These are phyloP conservation scores for Crithidia brevicula DNA, from an alignment of 208 protist genomes.

Conservation along the genomic window DNA sequence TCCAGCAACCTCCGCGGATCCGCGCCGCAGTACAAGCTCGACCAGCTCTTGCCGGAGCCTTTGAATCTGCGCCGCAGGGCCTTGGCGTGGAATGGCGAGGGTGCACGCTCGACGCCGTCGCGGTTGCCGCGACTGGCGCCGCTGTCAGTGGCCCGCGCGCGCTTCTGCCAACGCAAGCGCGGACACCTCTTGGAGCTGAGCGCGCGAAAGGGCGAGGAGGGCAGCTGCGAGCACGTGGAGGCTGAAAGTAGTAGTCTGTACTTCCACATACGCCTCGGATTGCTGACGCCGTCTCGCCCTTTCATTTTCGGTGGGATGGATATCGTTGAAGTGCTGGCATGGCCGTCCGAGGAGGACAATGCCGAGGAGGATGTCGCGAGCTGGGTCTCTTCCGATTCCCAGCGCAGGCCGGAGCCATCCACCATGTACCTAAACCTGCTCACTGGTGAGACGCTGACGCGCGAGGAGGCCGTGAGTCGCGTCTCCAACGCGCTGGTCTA, in stretches of 20 bases:
- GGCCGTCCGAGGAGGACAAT: slow-evolving; percentile 14
- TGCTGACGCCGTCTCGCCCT: slow-evolving; percentile 79
- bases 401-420: slow-evolving; percentile 1
- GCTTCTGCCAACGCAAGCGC: slow-evolving; percentile 32
- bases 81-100: slow-evolving; percentile 14
- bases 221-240: slow-evolving; percentile 8
- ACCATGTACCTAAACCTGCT: slow-evolving; percentile 37
- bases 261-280: slow-evolving; percentile 66
- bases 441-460: slow-evolving; percentile 33
- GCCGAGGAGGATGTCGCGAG: slow-evolving; percentile 12
- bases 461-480: slow-evolving; percentile 24
- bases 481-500: slow-evolving; percentile 15
- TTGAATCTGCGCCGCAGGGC: slow-evolving; percentile 26
- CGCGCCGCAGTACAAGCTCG: slow-evolving; percentile 24
- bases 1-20: not conserved
- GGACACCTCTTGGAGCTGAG: slow-evolving; percentile 15
- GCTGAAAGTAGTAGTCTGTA: slow-evolving; percentile 42
- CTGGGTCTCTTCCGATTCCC: not conserved
- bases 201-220: not conserved
- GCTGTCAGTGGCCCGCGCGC: slow-evolving; percentile 25
- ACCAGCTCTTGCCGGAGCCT: slow-evolving; percentile 31
- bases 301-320: slow-evolving; percentile 73
- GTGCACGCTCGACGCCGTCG: not conserved
- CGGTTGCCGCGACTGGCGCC: slow-evolving; percentile 19
- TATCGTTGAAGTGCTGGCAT: slow-evolving; percentile 52